These are phyloP conservation scores for Withania somnifera DNA, from an alignment of 305 asterid species.

Conservation along the genomic window DNA sequence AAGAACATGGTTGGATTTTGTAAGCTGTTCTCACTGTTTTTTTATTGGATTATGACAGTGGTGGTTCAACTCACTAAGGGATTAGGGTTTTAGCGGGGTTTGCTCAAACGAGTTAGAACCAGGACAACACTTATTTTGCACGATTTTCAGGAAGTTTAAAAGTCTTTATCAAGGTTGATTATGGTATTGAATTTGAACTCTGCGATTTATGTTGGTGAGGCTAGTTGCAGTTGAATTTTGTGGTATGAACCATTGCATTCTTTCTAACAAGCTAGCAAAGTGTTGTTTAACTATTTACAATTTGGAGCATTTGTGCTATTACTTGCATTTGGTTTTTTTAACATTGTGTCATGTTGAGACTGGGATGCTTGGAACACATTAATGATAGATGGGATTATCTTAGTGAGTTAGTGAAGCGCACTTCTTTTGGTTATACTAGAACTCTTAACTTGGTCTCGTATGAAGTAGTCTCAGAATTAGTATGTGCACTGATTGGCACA, in stretches of 20 bases:
- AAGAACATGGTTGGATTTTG: background rate
- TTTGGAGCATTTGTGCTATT: background rate
- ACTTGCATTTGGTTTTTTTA: background rate
- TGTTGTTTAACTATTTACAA: background rate
- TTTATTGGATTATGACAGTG: background rate
- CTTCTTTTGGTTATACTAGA: background rate
- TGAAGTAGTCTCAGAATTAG: background rate
- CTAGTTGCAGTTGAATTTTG: background rate
- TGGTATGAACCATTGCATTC: background rate
- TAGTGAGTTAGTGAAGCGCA: background rate
- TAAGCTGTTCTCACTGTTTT: background rate
- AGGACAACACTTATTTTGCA: background rate
- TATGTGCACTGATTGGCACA: background rate
- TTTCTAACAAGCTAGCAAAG: background rate
- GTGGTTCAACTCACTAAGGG: slow-evolving; percentile 4
- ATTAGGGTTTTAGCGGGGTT: slow-evolving; percentile 4
- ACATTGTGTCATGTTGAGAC: background rate
- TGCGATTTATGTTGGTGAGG: background rate
- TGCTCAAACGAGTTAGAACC: background rate
- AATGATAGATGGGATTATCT: background rate
- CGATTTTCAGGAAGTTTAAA: background rate
- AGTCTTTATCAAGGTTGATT: background rate
- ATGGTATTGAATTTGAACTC: background rate
- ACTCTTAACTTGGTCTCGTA: background rate
- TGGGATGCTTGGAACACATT: background rate